These are phyloP conservation scores for Phytophthora constricta DNA, from an alignment of 352 stramenopile genomes.

Conservation along the genomic window DNA sequence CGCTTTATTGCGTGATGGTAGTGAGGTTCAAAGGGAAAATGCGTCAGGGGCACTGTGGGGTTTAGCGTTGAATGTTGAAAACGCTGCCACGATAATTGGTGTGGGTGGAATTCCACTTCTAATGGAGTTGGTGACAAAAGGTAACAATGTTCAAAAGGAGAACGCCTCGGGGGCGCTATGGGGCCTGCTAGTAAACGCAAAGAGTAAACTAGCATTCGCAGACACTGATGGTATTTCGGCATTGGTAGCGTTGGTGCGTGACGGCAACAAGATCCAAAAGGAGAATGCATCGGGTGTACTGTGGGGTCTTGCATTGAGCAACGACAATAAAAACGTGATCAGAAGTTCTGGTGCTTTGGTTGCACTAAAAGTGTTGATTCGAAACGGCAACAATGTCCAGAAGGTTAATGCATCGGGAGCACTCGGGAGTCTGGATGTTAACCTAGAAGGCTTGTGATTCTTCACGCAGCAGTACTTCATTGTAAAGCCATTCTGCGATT, in stretches of 20 bases:
- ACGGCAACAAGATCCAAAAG: conserved; percentile 6
- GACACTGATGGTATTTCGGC: conserved; percentile 1
- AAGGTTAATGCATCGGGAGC: conserved; percentile 14
- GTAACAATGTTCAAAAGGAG: conserved; percentile 12
- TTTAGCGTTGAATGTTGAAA: conserved; percentile 13
- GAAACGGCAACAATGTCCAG: not conserved
- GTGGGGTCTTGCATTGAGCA: conserved; percentile 15
- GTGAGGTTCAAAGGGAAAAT: conserved; percentile 9
- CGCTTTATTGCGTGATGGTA: conserved; percentile 8
- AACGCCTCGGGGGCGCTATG: conserved; percentile 9
- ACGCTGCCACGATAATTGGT: not conserved
- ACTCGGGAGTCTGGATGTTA: conserved; percentile 10
- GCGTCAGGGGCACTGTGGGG: conserved; percentile 15
- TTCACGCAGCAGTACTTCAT: too few species aligned
- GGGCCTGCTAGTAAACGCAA: conserved; percentile 12
- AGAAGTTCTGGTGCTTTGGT: not conserved
- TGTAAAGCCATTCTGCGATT: too few species aligned
- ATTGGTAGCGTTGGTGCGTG: conserved; percentile 15
- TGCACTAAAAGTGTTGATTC: conserved; percentile 12
- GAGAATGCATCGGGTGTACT: conserved; percentile 26
- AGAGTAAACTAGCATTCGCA: conserved; percentile 6
- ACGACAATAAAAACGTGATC: conserved; percentile 10
- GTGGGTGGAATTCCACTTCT: conserved; percentile 9
- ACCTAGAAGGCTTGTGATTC: not conserved
- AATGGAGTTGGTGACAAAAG: conserved; percentile 10